Evolutionary conservation across 2,329 filamentous ascomycete species (phyloP), one percentile per base, ranked within the genome.

Genomic region (Penicillium sp.): DNA sequence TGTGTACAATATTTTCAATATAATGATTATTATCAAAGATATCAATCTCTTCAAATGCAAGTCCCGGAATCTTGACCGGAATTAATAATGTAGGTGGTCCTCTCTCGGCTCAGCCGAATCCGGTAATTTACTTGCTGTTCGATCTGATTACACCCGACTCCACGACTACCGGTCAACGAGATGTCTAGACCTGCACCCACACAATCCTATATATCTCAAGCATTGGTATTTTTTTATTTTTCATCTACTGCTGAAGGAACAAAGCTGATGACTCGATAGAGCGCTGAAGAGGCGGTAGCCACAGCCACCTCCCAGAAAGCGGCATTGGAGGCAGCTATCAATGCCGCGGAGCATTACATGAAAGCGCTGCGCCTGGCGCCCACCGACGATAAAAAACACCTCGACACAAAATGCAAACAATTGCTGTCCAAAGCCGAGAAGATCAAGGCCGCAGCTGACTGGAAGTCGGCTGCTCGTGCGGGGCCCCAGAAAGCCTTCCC

Each of bases 281-380:
- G 78, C 74, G 79, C 79, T 61, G 84, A 86, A 73, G 76, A 74
- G 58, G 76, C 76, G 67, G 76, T 88, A 66, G 73, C 78, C 59
- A 70, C 73, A 59, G 78, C 84, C 38, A 70, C 73, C 25, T 83
- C 81, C 48, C 82, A 84, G 63, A 77, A 83, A 64, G 86, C 87
- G 65, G 91, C 91, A 43, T 81, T 97, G 55, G 79, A 86, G 51
- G 83, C 90, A 72, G 88, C 91, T 49, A 91, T 96, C 69, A 79
- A 82, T 62, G 90, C 89, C 5, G 89, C 87, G 23, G 91, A 97
- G 71, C 79, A 89, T 50, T 93, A 94, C 66, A 90, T 97, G 86
- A 84, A 85, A 68, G 90, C 90, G 2, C 79, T 90, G 53, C 81
- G 80, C 58, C 78, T 89, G 58, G 83, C 87, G 6, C 74, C 79